These are phyloP conservation scores for Moelleriella libera DNA, from an alignment of 2,329 filamentous ascomycete genomes.

Conservation along the genomic window DNA sequence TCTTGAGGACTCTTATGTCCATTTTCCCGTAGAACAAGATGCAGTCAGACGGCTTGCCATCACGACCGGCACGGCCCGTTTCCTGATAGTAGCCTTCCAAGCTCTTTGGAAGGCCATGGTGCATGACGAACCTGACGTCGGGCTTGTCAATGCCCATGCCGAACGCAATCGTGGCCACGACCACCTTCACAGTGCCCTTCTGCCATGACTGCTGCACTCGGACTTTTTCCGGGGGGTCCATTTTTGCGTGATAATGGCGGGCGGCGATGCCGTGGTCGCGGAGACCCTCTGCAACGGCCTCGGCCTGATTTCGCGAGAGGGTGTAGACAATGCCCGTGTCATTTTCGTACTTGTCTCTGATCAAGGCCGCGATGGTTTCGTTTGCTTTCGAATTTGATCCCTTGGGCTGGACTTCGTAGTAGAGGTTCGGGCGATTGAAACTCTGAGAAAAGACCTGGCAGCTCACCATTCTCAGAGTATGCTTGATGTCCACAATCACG, in stretches of 20 bases:
- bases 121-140: constrained; percentile 91
- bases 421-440: constrained; percentile 92
- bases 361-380: constrained; percentile 45
- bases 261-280: constrained; percentile 53
- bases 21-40: constrained; percentile 77
- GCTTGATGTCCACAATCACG: constrained; percentile 81
- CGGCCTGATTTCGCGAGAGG: constrained; percentile 70
- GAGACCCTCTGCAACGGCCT: constrained; percentile 63
- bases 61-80: constrained; percentile 85
- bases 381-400: constrained; percentile 34
- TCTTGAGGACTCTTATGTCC: constrained; percentile 59
- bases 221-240: constrained; percentile 54
- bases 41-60: constrained; percentile 76
- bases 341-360: constrained; percentile 52
- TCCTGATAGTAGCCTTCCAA: constrained; percentile 98
- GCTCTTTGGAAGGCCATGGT: constrained; percentile 85
- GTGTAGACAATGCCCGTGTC: constrained; percentile 91
- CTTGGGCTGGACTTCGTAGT: constrained; percentile 73
- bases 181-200: constrained; percentile 62
- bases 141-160: constrained; percentile 99
- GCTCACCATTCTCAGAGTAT: constrained; percentile 70
- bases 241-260: constrained; percentile 72
- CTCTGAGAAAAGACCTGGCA: constrained; percentile 79
- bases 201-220: constrained; percentile 75
- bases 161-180: constrained; percentile 96